Percentiles rank a stretch among this genome's conserved stretches.
Evolutionary conservation across 2,329 filamentous ascomycete species (phyloP).

Genomic region (Lasiodiplodia sp.): DNA sequence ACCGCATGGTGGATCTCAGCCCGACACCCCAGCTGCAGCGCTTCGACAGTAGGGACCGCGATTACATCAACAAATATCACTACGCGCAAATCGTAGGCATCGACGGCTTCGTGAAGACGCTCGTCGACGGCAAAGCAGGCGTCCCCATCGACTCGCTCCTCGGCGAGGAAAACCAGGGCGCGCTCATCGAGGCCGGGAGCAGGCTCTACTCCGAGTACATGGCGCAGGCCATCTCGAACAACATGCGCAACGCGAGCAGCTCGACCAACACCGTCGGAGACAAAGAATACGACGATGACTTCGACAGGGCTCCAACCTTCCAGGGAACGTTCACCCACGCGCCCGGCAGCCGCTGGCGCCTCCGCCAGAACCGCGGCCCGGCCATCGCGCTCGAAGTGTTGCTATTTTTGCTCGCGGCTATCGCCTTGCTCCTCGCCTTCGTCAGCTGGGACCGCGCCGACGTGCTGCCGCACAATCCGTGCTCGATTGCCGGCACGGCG

Average conservation of each 20-base stretch:
- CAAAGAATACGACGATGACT: background rate
- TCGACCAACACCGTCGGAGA: background rate
- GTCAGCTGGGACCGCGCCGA: background rate
- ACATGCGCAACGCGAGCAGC: background rate
- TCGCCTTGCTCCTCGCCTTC: background rate
- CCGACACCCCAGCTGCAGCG: background rate
- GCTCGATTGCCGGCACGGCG: background rate
- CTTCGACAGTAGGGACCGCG: background rate
- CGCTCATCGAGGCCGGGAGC: background rate
- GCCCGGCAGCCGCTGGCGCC: background rate
- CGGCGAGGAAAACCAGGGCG: background rate
- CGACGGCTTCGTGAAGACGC: conserved; percentile 2
- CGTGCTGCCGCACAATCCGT: conserved; percentile 6
- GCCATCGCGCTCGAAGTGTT: background rate
- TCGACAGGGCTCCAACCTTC: too few species aligned
- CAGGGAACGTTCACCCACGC: background rate
- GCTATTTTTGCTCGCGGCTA: background rate
- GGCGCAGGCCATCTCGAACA: conserved; percentile 1
- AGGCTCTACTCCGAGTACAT: conserved; percentile 1
- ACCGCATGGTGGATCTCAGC: background rate
- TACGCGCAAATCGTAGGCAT: background rate
- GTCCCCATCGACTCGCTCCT: background rate
- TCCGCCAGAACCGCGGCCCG: conserved; percentile 2
- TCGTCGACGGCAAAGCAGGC: background rate
- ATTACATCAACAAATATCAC: background rate